Conservation (phyloP, 2,329 filamentous ascomycete species). For the Colletotrichum sp. region DNA sequence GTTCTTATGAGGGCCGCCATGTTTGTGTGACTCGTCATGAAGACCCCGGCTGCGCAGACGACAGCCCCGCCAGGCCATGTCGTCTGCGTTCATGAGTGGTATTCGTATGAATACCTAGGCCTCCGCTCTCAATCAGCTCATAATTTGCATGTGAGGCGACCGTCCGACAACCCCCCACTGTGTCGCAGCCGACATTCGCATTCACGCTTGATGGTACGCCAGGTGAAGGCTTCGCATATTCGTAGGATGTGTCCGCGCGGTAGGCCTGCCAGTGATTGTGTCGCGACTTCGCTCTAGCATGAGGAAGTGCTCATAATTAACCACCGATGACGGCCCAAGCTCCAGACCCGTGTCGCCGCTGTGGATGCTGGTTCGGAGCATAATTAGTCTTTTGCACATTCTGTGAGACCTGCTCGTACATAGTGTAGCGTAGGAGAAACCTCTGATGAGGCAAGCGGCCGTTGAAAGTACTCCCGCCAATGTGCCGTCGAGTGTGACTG, state of each 20-base stretch:
- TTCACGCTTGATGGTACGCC: background rate
- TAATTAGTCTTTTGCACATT: background rate
- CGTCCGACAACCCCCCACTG: background rate
- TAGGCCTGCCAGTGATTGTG: background rate
- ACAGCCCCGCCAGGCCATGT: background rate
- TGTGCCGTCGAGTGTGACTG: background rate
- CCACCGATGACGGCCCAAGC: background rate
- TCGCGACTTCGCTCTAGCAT: background rate
- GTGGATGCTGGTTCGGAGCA: background rate
- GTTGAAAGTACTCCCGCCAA: background rate
- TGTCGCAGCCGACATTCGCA: background rate
- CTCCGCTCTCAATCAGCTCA: background rate
- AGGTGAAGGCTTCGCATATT: background rate
- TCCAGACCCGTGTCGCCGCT: background rate
- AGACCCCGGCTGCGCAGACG: background rate
- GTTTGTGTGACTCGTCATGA: background rate
- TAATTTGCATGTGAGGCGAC: background rate
- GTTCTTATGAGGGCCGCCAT: background rate
- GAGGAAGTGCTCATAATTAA: background rate
- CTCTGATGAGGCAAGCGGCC: constrained; percentile 10
- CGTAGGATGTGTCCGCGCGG: background rate
- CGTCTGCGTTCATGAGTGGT: background rate
- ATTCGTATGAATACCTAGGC: background rate
- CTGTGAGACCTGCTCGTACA: background rate
- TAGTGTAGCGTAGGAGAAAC: background rate